These are phyloP conservation scores for Thalassiosira profunda DNA, from an alignment of 108 stramenopile genomes.

Conservation along the genomic window DNA sequence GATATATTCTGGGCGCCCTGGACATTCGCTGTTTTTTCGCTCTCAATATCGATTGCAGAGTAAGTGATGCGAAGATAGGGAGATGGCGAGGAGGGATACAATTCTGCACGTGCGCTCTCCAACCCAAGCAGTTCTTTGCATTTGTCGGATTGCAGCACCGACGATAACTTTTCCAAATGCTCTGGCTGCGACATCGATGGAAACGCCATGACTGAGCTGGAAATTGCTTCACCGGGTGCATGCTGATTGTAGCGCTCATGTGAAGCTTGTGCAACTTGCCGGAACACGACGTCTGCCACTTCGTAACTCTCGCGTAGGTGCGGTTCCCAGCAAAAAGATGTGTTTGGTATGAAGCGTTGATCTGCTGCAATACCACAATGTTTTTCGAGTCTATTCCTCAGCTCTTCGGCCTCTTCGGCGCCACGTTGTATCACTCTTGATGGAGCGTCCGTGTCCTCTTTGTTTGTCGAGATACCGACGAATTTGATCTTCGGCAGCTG, in stretches of 20 bases:
- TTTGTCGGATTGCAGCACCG: conserved; percentile 29
- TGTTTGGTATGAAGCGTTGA: not conserved
- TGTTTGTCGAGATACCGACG: conserved; percentile 4
- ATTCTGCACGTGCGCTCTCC: conserved; percentile 25
- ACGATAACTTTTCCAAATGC: conserved; percentile 24
- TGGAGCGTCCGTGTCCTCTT: conserved; percentile 8
- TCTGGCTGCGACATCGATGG: conserved; percentile 28
- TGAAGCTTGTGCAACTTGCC: conserved; percentile 13
- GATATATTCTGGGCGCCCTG: not conserved
- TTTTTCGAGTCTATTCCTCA: conserved; percentile 13
- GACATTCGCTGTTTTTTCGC: not conserved
- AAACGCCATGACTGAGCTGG: conserved; percentile 6
- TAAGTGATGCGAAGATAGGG: conserved; percentile 23
- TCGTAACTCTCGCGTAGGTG: conserved; percentile 27
- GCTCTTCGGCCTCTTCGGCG: conserved; percentile 9
- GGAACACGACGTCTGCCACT: conserved; percentile 27
- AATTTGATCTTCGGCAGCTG: conserved; percentile 43
- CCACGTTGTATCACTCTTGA: conserved; percentile 14
- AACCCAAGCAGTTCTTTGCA: conserved; percentile 45
- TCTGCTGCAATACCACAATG: conserved; percentile 6
- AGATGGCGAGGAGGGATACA: conserved; percentile 37
- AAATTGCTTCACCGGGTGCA: not conserved
- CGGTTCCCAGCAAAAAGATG: conserved; percentile 35
- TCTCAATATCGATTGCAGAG: not conserved
- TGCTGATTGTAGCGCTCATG: not conserved